These are phyloP conservation scores for Plenodomus biglobosus DNA, from an alignment of 2,329 filamentous ascomycete species.

Conservation along the genomic window DNA sequence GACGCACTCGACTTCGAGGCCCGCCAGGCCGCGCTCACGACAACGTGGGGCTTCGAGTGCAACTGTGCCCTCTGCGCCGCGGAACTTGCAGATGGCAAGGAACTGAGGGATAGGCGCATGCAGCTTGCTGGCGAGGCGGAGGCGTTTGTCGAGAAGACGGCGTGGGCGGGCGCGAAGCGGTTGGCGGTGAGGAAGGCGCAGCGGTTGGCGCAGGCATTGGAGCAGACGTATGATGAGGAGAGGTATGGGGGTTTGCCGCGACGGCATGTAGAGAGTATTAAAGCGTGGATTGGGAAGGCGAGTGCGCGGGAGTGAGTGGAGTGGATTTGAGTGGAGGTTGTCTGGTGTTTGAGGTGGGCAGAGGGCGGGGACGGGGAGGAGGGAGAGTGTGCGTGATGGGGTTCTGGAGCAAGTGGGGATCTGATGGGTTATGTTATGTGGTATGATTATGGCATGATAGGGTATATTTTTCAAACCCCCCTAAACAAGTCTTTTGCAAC, in stretches of 20 bases:
- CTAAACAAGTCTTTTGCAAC: too few relatives aligned
- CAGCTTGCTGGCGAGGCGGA: slow-evolving; percentile 28
- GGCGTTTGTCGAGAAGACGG: slow-evolving; percentile 26
- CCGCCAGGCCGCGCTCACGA: slow-evolving; percentile 30
- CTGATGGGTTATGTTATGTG: too few relatives aligned
- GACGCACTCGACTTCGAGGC: slow-evolving; percentile 39
- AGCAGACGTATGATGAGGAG: slow-evolving; percentile 28
- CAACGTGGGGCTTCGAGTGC: slow-evolving; percentile 49
- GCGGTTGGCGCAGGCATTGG: slow-evolving; percentile 19
- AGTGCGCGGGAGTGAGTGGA: slow-evolving; percentile 8
- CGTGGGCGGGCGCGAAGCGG: slow-evolving; percentile 33
- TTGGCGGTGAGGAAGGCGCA: slow-evolving; percentile 28
- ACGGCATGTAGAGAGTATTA: slow-evolving; percentile 14
- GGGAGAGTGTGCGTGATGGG: too few relatives aligned
- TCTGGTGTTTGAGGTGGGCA: too few relatives aligned
- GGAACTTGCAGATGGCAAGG: slow-evolving; percentile 32
- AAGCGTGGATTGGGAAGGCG: slow-evolving; percentile 25
- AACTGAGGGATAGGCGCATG: slow-evolving; percentile 24
- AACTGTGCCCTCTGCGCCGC: slow-evolving; percentile 43
- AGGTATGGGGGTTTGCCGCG: slow-evolving; percentile 23
- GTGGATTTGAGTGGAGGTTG: too few relatives aligned
- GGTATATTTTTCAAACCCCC: too few relatives aligned
- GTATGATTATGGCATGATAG: too few relatives aligned
- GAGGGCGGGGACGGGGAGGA: too few relatives aligned
- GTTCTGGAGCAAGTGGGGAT: too few relatives aligned